A percentile compares a stretch with the other conserved stretches of the same genome.
phyloP scores from a whole-genome alignment of 768 basidiomycete genomes.

The Lactarius deliciosus region DNA sequence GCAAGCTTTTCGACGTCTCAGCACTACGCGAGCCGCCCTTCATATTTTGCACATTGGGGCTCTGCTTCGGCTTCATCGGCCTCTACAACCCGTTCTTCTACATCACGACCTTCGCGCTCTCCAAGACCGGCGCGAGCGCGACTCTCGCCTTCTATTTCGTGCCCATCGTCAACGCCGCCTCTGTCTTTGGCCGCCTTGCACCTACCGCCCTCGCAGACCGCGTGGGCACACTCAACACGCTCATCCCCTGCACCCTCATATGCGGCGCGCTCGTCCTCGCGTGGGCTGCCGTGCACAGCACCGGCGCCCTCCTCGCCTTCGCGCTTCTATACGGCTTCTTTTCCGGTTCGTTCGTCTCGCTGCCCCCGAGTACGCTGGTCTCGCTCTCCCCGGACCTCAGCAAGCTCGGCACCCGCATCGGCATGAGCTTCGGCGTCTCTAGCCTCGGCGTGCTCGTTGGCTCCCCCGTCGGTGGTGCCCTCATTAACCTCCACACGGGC shows the following conservation, averaged over 20 bases:
- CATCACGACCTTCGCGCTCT: conserved; percentile 32
- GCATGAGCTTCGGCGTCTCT: conserved; percentile 30
- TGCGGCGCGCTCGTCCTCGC: conserved; percentile 34
- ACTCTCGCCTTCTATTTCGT: conserved; percentile 36
- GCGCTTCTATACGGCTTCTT: conserved; percentile 43
- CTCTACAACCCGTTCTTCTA: conserved; percentile 36
- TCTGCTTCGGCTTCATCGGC: conserved; percentile 22
- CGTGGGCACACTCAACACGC: conserved; percentile 35
- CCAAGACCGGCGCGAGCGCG: conserved; percentile 23
- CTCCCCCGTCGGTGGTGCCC: conserved; percentile 30
- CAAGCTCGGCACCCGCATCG: conserved; percentile 31
- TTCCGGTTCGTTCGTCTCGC: conserved; percentile 30
- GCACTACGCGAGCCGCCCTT: conserved; percentile 31
- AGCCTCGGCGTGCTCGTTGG: conserved; percentile 30
- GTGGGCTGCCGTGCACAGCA: conserved; percentile 35
- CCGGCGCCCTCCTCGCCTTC: conserved; percentile 35
- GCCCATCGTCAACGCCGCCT: conserved; percentile 36
- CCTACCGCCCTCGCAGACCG: conserved; percentile 36
- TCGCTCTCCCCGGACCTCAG: conserved; percentile 20
- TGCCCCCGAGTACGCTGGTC: conserved; percentile 17
- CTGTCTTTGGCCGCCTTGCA: conserved; percentile 35
- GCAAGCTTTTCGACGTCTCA: conserved; percentile 29
- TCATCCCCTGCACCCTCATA: conserved; percentile 32
- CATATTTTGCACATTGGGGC: conserved; percentile 31
- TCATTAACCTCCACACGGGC: conserved; percentile 22